phyloP scores from a whole-genome alignment of 2,329 filamentous ascomycete genomes.

The Colletotrichum godetiae region DNA sequence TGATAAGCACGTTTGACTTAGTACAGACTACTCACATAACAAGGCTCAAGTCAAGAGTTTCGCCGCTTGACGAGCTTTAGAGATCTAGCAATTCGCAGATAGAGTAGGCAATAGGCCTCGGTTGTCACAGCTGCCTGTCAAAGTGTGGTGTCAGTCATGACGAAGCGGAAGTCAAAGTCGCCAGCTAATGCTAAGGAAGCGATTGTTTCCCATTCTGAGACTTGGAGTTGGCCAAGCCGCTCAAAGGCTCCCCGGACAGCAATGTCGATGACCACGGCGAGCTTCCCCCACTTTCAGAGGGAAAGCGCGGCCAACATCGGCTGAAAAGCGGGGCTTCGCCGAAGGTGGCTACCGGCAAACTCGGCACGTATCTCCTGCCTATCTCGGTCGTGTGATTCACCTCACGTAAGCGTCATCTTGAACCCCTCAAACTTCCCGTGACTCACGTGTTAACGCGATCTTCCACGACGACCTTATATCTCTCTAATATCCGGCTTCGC shows the following conservation, averaged over 20 bases:
- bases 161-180: no score
- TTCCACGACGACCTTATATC: not conserved
- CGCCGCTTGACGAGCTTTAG: no score
- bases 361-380: not conserved
- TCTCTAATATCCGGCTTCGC: not conserved
- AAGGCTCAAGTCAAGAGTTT: no score
- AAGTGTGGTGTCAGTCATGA: no score
- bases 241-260: not conserved
- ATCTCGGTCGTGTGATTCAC: not conserved
- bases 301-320: not conserved
- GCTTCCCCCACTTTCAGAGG: not conserved
- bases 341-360: not conserved
- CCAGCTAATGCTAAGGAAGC: no score
- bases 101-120: no score
- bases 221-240: no score
- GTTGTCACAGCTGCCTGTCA: no score
- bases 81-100: no score
- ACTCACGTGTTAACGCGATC: not conserved
- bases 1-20: no score
- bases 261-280: not conserved
- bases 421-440: not conserved
- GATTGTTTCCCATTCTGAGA: no score
- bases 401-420: not conserved
- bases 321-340: not conserved
- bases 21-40: no score